Conservation (phyloP, 371 early-diverging fungal species). For the Mucor mucedo region DNA sequence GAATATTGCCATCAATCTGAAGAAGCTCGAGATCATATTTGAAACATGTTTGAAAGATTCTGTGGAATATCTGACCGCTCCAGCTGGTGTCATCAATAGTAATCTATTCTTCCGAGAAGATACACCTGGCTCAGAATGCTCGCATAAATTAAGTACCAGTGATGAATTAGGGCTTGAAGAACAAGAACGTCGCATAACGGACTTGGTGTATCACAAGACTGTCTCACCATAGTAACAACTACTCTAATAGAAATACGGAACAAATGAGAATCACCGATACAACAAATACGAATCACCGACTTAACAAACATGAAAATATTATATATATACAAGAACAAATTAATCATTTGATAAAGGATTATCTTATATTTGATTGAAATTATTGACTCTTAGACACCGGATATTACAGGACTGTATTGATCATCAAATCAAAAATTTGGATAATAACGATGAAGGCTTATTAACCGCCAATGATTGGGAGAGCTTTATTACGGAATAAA, state of each 20-base stretch:
- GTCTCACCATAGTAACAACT: no score
- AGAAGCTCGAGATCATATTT: conserved; percentile 16
- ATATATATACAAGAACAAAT: no score
- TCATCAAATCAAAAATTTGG: conserved; percentile 21
- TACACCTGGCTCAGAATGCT: conserved; percentile 25
- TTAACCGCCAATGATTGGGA: conserved; percentile 22
- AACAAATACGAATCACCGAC: no score
- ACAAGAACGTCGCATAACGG: conserved; percentile 23
- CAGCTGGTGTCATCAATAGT: conserved; percentile 19
- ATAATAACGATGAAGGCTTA: conserved; percentile 14
- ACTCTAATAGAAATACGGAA: no score
- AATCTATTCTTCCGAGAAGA: conserved; percentile 23
- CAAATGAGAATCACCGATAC: no score
- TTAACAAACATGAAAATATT: no score
- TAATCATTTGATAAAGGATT: no score
- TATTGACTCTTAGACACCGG: no score
- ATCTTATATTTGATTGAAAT: no score
- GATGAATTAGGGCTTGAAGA: conserved; percentile 23
- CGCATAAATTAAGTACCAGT: conserved; percentile 20
- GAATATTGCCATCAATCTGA: conserved; percentile 19
- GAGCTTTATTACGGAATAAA: conserved; percentile 23
- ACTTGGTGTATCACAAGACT: conserved; percentile 1
- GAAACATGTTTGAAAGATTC: conserved; percentile 25
- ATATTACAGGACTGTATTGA: neutral
- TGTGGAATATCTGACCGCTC: conserved; percentile 24